Evolutionary conservation across 768 basidiomycete species (phyloP).

Genomic region (Strobilomyces dryophilus): DNA sequence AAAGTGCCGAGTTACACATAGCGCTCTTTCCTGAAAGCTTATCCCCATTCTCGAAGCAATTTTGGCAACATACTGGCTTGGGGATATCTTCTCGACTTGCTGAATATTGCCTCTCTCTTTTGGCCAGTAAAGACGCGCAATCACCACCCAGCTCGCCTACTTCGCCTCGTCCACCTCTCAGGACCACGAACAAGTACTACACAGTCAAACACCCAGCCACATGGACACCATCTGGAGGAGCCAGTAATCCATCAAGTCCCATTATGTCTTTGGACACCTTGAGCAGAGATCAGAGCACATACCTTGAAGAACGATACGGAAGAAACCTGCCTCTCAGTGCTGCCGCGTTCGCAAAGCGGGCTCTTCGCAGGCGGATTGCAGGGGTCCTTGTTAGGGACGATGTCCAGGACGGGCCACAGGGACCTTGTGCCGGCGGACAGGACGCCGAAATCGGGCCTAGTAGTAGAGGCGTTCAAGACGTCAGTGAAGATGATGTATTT

Average conservation of each 20-base stretch:
- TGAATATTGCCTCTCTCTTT: constrained; percentile 72
- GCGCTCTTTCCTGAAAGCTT: constrained; percentile 66
- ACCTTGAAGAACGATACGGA: constrained; percentile 93
- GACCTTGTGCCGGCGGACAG: constrained; percentile 41
- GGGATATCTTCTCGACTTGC: constrained; percentile 88
- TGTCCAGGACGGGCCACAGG: constrained; percentile 27
- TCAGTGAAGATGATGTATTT: constrained; percentile 86
- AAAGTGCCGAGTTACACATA: constrained; percentile 69
- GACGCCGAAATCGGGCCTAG: constrained; percentile 56
- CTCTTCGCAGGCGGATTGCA: constrained; percentile 84
- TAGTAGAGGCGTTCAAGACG: constrained; percentile 59
- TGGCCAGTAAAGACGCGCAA: constrained; percentile 43
- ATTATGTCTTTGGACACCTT: constrained; percentile 40
- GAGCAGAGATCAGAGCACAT: constrained; percentile 60
- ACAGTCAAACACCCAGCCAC: constrained; percentile 27
- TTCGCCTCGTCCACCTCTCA: constrained; percentile 34
- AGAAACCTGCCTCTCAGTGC: constrained; percentile 76
- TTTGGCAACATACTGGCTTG: constrained; percentile 94
- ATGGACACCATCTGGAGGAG: constrained; percentile 5
- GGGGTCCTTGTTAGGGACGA: constrained; percentile 72
- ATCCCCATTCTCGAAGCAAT: constrained; percentile 73
- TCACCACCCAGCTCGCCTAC: constrained; percentile 22
- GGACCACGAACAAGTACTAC: constrained; percentile 56
- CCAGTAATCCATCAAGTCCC: constrained; percentile 3
- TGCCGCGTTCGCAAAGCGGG: constrained; percentile 78